Percentiles rank a stretch among this genome's conserved stretches.
These are phyloP conservation scores for Talaromyces sp. DNA, from an alignment of 2,329 filamentous ascomycete species.

Conservation along the genomic window DNA sequence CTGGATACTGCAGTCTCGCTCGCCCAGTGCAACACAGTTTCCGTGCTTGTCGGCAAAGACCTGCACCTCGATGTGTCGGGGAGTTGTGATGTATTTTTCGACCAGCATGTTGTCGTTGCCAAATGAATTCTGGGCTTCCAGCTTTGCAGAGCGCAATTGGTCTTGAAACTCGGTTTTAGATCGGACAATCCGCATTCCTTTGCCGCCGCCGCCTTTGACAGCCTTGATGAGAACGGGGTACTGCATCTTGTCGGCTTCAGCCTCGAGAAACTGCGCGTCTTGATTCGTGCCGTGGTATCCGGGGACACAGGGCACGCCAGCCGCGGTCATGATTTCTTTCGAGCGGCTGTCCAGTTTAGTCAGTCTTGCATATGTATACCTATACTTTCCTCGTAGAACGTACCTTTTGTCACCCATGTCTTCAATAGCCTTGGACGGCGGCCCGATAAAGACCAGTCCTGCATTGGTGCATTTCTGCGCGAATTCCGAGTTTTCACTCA, in stretches of 20 bases:
- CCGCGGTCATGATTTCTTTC: slow-evolving; percentile 93
- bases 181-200: slow-evolving; percentile 62
- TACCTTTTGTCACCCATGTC: slow-evolving; percentile 87
- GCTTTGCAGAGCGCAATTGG: slow-evolving; percentile 59
- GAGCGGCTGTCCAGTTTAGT: slow-evolving; percentile 50
- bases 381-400: neutral
- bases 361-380: neutral
- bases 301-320: slow-evolving; percentile 93
- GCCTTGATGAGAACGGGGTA: slow-evolving; percentile 63
- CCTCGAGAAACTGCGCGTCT: slow-evolving; percentile 56
- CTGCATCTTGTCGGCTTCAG: slow-evolving; percentile 67
- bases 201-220: slow-evolving; percentile 63
- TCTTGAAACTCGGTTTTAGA: slow-evolving; percentile 54
- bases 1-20: slow-evolving; percentile 63
- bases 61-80: slow-evolving; percentile 63
- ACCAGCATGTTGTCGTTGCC: slow-evolving; percentile 63
- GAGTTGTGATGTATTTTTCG: slow-evolving; percentile 64
- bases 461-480: slow-evolving; percentile 83
- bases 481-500: slow-evolving; percentile 90
- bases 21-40: slow-evolving; percentile 59
- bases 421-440: slow-evolving; percentile 69
- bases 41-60: slow-evolving; percentile 63
- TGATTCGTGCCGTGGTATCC: slow-evolving; percentile 91
- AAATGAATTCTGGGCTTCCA: slow-evolving; percentile 59
- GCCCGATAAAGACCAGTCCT: slow-evolving; percentile 90